Base-by-base conservation (phyloP, 169 alveolate genomes). In the Eimeria maxima region DNA sequence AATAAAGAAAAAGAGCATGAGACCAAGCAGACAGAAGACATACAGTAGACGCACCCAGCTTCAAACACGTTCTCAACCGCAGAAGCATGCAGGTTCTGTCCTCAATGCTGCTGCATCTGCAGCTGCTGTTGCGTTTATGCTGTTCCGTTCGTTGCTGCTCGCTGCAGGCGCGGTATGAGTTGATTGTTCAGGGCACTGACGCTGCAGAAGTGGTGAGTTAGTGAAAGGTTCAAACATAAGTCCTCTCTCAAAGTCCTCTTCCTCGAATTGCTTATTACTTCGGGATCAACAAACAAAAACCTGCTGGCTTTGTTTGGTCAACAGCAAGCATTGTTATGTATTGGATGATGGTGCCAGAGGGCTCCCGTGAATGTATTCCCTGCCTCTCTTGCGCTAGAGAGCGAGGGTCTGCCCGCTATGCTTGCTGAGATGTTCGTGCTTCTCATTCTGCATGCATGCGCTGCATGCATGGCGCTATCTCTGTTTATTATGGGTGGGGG, bases 121-220 rank as follows among this genome's bases (percentile, higher is more conserved):
- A 13, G 63, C 63, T 53, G 63, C 63, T 33, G 38, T 33, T 1
- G 38, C 1, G 38, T 33, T 10, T 53, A 13, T 60, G 69, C 71
- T 63, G 71, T 29, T 78, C 45, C 42, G 44, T 4, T 29, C 14
- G 84, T 13, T 74, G 50, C 22, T 81, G 90, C 42, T n/a, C 24
- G 47, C 69, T n/a, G 27, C 67, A 91, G 91, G 81, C 63, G 1
- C 63, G 95, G 4, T 63, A 78, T 38, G 95, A 76, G 24, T 80
- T 91, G 69, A 74, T 91, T n/a, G 83, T 91, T 8, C 95, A 91
- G 78, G 91, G 95, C 67, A 91, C 95, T 33, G 73, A 74, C 65
- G 90, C 38, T 7, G 69, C 45, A 18, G 38, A 44, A n/a, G 60
- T 80, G 90, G 84, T 74, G 29, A 42, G 84, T 42, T 44, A n/a